phyloP scores from a whole-genome alignment of 2,329 filamentous ascomycete genomes.

The Rhynchosporium secalis region DNA sequence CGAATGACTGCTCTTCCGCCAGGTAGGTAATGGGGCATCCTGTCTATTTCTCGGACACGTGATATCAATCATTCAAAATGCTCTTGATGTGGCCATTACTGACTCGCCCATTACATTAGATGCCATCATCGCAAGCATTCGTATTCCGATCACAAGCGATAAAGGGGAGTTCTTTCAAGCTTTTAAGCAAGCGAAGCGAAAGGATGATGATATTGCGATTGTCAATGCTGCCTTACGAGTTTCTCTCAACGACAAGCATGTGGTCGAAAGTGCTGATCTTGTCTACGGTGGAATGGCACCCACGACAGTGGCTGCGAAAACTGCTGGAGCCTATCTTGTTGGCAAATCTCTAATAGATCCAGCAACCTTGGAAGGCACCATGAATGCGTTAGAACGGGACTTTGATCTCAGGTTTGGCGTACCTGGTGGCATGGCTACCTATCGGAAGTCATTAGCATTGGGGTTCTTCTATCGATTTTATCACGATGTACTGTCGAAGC shows the following conservation, averaged over 20 bases:
- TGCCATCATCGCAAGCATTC: conserved; percentile 81
- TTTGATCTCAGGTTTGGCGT: conserved; percentile 89
- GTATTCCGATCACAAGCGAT: conserved; percentile 74
- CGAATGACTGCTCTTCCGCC: conserved; percentile 76
- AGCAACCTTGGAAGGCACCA: conserved; percentile 81
- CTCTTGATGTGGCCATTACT: no score
- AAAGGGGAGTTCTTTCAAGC: conserved; percentile 83
- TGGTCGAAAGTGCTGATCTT: conserved; percentile 73
- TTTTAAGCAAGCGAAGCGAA: conserved; percentile 95
- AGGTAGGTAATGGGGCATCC: no score
- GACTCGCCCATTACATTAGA: conserved; percentile 44
- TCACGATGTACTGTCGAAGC: conserved; percentile 73
- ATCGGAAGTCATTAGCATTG: conserved; percentile 84
- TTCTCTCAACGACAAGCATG: conserved; percentile 64
- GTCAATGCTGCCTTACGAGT: conserved; percentile 85
- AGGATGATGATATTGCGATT: conserved; percentile 98
- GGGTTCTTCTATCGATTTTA: conserved; percentile 98
- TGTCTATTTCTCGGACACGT: no score
- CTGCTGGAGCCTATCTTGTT: conserved; percentile 69
- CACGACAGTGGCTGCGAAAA: conserved; percentile 82
- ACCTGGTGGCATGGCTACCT: conserved; percentile 96
- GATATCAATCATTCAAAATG: no score
- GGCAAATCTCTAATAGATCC: conserved; percentile 81
- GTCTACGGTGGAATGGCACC: conserved; percentile 96
- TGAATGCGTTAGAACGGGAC: conserved; percentile 85